Evolutionary conservation across 2,329 filamentous ascomycete genomes (phyloP), one percentile per base, ranked within the genome.

Genomic region (Drechslerella stenobrocha): DNA sequence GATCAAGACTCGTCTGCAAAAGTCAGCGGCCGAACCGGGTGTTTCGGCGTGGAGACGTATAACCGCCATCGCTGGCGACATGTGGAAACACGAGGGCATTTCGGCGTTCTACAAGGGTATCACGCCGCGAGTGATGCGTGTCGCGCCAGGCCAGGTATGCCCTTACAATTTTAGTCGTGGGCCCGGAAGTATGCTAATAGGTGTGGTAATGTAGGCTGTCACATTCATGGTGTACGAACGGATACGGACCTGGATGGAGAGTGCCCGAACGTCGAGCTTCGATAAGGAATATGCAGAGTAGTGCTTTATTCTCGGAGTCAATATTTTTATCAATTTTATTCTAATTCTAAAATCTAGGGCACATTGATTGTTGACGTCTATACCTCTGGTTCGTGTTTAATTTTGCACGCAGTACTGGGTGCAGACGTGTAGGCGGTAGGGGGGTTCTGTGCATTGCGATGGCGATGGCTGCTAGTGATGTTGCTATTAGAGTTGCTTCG

Each of bases 61-160:
- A 73, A 81, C 83, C 26, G 76, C 78, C 37, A 98, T 98, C 73
- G 86, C 89, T 52, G 82, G 78, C 58, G 87, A 91, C 71, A 93
- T 92, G 89, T 91, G 91, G 80, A 88, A 85, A 86, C 89, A 95
- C 79, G 93, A 98, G 79, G 93, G 93, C 32, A 81, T 92, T 72
- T 86, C 90, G 74, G 93, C 93, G 47, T 98, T 98, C 79, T 98
- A 96, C 82, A 97, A 97, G 83, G 93, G 93, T 74, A 98, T 98
- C 78, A 98, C 93, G 46, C 93, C 93, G 4, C 84, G 93, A 73
- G 88, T 98, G 73, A 97, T 97, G 90, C 85, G 93, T 75, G 93
- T 98, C 55, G 93, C 93, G 23, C 93, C 93, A 5, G 93, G 93
- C 46, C 93, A 98, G 80, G 93, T 72, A 70, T 47, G 18, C 8